Evolutionary conservation across 129 eudicot species (phyloP), one percentile per base, ranked within the genome.

Genomic region (Flaveria brownii): DNA sequence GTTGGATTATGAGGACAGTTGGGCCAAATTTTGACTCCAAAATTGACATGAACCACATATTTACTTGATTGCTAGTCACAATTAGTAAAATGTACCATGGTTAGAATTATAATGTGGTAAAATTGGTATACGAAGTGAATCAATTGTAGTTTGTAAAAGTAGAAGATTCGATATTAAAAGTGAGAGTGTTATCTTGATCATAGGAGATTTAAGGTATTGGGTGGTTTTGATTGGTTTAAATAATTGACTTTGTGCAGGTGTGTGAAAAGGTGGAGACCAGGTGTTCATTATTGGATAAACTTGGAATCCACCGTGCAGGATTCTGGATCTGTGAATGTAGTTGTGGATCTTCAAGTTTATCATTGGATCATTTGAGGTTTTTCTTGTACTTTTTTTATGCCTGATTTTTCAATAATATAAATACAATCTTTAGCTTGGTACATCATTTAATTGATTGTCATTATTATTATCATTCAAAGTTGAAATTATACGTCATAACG

Each of bases 241-340:
- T 77, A 42, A 46, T 59, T 54, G 55, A 55, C 7, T 72, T 65
- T 36, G 23, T 72, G 57, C 20, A 86, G 88, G 78, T 81, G 41
- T 69, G 80, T 74, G 88, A 83, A 65, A 85, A 64, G 73, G 67
- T 79, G 78, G 88, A 85, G 61, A 79, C 80, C 11, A 79, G 93
- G 68, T 94, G 98, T 78, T 87, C 93, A 14, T 89, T 91, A 66
- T 75, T 94, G 69, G 82, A 57, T 1, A 84, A 73, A 33, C 81
- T 69, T 57, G 89, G 87, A 59, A 71, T 94, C 69, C 97, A 94
- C 72, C 9, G 75, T 6, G 43, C 17, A 50, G 93, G 96, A 78
- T 86, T 94, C 83, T 91, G 99, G 99, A 79, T 51, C 47, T 55
- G 69, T 80, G 99, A 94, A 82, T 91, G 99, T 69, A 68, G 72